Conservation (phyloP, 495 filamentous ascomycete species). For the Elaphomyces granulatus region DNA sequence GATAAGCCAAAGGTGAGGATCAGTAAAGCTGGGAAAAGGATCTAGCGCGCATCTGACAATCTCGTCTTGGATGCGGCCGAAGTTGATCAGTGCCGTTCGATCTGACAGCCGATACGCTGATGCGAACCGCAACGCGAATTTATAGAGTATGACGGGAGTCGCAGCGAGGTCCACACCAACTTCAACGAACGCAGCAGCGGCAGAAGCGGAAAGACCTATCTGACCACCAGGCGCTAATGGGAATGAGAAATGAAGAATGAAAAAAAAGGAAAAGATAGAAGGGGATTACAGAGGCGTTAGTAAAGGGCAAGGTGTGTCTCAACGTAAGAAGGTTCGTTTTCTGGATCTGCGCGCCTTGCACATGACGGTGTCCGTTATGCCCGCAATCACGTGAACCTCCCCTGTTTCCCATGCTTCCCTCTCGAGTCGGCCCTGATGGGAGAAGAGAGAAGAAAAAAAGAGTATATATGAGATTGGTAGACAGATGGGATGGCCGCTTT, state of each 20-base stretch:
- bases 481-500: no score
- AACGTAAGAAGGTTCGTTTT: not conserved
- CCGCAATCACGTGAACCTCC: no score
- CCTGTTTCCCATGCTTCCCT: no score
- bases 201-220: not conserved
- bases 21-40: not conserved
- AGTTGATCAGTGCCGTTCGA: not conserved
- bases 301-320: no score
- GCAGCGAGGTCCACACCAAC: not conserved
- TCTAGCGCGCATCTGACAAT: not conserved
- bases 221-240: not conserved
- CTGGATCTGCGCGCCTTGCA: not conserved
- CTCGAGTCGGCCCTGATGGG: no score
- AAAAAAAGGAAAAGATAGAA: not conserved
- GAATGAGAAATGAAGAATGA: not conserved
- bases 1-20: no score
- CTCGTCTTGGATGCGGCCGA: not conserved
- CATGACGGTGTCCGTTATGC: not conserved
- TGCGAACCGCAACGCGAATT: not conserved
- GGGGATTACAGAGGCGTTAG: not conserved
- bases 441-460: no score
- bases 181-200: not conserved
- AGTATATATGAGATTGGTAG: no score
- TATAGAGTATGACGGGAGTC: not conserved
- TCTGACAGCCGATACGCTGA: not conserved